phyloP scores from a whole-genome alignment of 2,329 filamentous ascomycete species.

The Cladosporium sp. region DNA sequence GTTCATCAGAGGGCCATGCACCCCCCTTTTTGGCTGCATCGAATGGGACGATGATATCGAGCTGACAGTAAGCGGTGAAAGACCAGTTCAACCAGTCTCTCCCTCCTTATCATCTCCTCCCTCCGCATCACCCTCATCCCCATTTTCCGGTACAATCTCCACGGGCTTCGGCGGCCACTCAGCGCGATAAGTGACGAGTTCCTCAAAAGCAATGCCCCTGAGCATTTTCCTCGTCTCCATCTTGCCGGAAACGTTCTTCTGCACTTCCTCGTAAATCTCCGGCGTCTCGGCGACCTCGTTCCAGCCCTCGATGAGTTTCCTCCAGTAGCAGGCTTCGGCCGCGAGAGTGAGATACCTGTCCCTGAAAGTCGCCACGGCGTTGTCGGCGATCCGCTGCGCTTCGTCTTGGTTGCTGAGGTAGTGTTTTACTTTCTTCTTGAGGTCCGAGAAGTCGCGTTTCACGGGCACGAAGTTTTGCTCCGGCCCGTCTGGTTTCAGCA shows the following conservation, averaged over 20 bases:
- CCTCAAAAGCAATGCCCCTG: conserved; percentile 9
- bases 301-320: conserved; percentile 29
- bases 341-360: conserved; percentile 27
- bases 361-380: conserved; percentile 25
- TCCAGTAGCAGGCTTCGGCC: conserved; percentile 30
- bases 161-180: not conserved
- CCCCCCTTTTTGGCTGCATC: not conserved
- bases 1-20: no score
- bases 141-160: not conserved
- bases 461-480: conserved; percentile 28
- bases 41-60: no score
- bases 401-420: conserved; percentile 1
- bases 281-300: not conserved
- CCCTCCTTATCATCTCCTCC: not conserved
- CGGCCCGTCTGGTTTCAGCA: conserved; percentile 22
- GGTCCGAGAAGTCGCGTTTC: conserved; percentile 24
- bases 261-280: conserved; percentile 8
- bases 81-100: no score
- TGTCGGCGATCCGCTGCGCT: conserved; percentile 24
- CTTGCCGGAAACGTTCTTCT: conserved; percentile 1
- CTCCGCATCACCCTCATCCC: not conserved
- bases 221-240: conserved; percentile 5
- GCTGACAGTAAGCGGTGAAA: no score
- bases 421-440: conserved; percentile 16
- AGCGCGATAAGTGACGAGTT: not conserved